Conservation (phyloP, 208 protist genomes). For the Wallacemonas rigidus region DNA sequence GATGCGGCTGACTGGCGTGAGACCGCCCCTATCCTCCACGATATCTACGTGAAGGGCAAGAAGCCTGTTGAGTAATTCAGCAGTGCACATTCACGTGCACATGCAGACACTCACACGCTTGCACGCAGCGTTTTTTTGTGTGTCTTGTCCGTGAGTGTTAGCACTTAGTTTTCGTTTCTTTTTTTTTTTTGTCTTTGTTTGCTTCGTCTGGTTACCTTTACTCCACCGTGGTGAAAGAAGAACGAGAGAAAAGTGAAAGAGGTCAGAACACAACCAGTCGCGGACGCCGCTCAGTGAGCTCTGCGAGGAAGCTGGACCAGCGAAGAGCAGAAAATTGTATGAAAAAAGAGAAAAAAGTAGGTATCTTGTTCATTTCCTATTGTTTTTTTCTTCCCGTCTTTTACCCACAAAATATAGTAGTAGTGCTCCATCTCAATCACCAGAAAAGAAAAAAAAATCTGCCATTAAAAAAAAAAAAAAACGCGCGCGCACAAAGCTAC, state of each 20-base stretch:
- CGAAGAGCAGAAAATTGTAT: not conserved
- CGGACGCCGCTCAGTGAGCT: not conserved
- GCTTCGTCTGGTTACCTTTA: not conserved
- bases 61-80: constrained; percentile 58
- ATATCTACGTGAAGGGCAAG: constrained; percentile 89
- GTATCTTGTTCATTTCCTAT: constrained; percentile 20
- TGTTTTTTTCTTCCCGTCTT: constrained; percentile 13
- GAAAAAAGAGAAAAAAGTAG: not conserved
- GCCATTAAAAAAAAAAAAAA: no score
- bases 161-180: constrained; percentile 14
- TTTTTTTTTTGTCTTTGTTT: constrained; percentile 8
- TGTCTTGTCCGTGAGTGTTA: not conserved
- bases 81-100: not conserved
- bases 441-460: constrained; percentile 18
- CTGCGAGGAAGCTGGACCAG: not conserved
- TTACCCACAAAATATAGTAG: constrained; percentile 20
- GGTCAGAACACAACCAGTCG: not conserved
- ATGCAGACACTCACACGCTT: no score
- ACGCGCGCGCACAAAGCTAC: no score
- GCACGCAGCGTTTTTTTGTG: not conserved
- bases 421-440: constrained; percentile 14
- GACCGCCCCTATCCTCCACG: constrained; percentile 87
- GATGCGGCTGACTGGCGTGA: constrained; percentile 82
- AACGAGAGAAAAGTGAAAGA: not conserved
- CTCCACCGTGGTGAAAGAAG: not conserved